Base-by-base conservation (phyloP, 805 yeast species). In the Debaryomyces hansenii region DNA sequence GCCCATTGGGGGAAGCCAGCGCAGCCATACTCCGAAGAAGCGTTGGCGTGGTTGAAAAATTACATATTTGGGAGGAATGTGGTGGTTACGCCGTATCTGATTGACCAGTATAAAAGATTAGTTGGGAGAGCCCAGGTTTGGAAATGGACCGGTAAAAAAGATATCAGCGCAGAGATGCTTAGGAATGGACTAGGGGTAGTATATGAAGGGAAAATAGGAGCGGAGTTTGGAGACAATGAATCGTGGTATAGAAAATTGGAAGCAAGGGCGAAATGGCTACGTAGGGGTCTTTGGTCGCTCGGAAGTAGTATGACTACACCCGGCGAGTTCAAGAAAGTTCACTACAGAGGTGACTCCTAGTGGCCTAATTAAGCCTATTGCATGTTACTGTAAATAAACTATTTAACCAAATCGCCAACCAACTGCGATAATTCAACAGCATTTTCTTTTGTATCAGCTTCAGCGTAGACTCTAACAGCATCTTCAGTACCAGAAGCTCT, bases 401-500 rank as follows among this genome's bases (percentile, higher is more conserved):
- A 50, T 35, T 54, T 50, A 21, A 69, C 60, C 42, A 70, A 51
- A 16, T 57, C 56, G 34, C 66, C 60, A 12, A 70, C 70, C 37
- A 53, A 49, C 41, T 48, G 40, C 4, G 68, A 58, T 42, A 73
- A 63, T 27, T 50, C 53, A 37, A 58, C 67, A 5, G 67, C 68
- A 34, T 66, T 42, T 37, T 58, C 70, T 34, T 52, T 42, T 15
- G 70, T 77, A 2, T 70, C 74, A 0, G 97, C 96, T 66, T 94
- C 99, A 0, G 96, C 94, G 56, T 94, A 94, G 5, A 94, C 89
- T 56, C 99, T 80, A 1, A 94, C 97, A 0, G 97, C 98, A 64
- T 94, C 95, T 64, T 94, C 99, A 1, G 99, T 94, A 11, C 99
- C 99, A 49, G 96, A 86, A 8, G 99, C 98, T 56, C 99, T 81